These are phyloP conservation scores for Poteriospumella lacustris DNA, from an alignment of 108 stramenopile species.

Conservation along the genomic window DNA sequence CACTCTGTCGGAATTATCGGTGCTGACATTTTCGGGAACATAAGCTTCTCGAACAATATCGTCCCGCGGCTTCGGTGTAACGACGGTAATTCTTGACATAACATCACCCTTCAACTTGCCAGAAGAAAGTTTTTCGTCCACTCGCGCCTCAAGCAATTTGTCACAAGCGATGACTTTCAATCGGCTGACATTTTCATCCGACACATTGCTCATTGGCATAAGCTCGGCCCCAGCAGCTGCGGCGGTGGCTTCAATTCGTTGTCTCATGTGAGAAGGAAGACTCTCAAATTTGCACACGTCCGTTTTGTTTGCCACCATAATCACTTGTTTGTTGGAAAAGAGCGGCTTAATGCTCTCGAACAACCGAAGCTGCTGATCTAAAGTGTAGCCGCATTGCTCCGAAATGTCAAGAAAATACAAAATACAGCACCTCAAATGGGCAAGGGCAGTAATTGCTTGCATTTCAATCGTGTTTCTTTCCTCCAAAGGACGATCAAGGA, in stretches of 20 bases:
- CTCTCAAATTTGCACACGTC: constrained; percentile 84
- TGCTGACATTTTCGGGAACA: constrained; percentile 77
- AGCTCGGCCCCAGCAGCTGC: constrained; percentile 57
- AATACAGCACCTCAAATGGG: constrained; percentile 93
- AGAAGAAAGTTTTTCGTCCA: constrained; percentile 73
- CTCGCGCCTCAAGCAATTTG: constrained; percentile 78
- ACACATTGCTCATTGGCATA: constrained; percentile 85
- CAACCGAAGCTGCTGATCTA: constrained; percentile 78
- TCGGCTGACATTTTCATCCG: constrained; percentile 81
- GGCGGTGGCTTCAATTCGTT: constrained; percentile 42
- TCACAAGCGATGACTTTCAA: constrained; percentile 91
- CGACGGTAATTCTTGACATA: constrained; percentile 93
- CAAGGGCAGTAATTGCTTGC: constrained; percentile 98
- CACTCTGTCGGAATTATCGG: constrained; percentile 45
- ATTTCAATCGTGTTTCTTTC: constrained; percentile 98
- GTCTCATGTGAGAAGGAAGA: constrained; percentile 30
- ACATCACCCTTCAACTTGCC: constrained; percentile 69
- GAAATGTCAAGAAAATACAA: constrained; percentile 96
- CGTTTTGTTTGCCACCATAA: constrained; percentile 93
- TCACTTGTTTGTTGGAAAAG: constrained; percentile 94
- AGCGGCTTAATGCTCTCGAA: constrained; percentile 89
- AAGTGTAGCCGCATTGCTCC: constrained; percentile 95
- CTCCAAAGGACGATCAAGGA: constrained; percentile 92
- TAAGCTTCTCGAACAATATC: constrained; percentile 66
- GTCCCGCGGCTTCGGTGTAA: constrained; percentile 84